A percentile compares a stretch with the other conserved stretches of the same genome.
These are phyloP conservation scores for Mycena latifolia DNA, from an alignment of 768 basidiomycete species.

Conservation along the genomic window DNA sequence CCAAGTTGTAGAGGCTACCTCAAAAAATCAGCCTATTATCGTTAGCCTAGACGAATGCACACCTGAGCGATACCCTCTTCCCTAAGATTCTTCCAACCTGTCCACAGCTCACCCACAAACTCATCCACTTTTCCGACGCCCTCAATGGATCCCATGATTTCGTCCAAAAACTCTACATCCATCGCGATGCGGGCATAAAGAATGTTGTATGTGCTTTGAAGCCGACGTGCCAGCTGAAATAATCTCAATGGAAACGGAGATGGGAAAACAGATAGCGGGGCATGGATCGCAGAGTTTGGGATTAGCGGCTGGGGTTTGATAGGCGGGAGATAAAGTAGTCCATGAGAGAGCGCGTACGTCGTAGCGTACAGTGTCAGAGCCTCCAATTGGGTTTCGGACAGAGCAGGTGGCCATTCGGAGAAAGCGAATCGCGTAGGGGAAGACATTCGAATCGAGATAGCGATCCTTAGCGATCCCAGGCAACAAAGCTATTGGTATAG, in stretches of 20 bases:
- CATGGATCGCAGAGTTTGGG: constrained; percentile 86
- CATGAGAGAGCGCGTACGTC: constrained; percentile 88
- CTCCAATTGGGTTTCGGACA: constrained; percentile 69
- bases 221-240: constrained; percentile 71
- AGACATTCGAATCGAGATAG: constrained; percentile 2
- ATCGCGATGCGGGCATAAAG: constrained; percentile 88
- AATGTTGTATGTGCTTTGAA: constrained; percentile 86
- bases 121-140: constrained; percentile 88
- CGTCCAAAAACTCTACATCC: constrained; percentile 84
- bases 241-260: constrained; percentile 84
- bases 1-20: constrained; percentile 86
- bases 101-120: constrained; percentile 90
- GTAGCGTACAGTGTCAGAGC: constrained; percentile 75
- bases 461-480: not conserved
- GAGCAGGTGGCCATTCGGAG: constrained; percentile 80
- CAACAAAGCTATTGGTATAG: too few species aligned
- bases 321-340: constrained; percentile 84
- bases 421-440: constrained; percentile 52
- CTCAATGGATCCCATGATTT: constrained; percentile 81
- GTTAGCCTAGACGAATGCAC: constrained; percentile 4
- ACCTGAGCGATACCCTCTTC: constrained; percentile 69
- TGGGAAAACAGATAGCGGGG: constrained; percentile 90
- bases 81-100: constrained; percentile 82
- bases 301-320: constrained; percentile 58
- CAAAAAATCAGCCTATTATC: not conserved